Conservation (phyloP, 2,329 filamentous ascomycete species). For the Knoxdaviesia proteae region DNA sequence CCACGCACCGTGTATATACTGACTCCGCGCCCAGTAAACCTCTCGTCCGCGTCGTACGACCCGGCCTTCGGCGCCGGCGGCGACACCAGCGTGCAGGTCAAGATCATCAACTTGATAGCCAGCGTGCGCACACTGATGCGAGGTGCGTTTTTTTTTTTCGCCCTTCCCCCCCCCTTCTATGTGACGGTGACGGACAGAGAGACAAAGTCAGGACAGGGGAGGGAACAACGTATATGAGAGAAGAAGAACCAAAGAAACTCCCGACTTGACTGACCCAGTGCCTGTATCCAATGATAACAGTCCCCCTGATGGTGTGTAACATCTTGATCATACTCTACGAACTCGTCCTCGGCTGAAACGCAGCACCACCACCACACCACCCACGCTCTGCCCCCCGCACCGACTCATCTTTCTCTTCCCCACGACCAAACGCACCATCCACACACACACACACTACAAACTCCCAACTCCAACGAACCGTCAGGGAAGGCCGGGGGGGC, state of each 20-base stretch:
- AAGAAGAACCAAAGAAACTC: too few species aligned
- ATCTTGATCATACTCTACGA: slow-evolving; percentile 68
- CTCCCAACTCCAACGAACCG: too few species aligned
- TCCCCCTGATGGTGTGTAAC: slow-evolving; percentile 71
- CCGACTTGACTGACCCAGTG: neutral
- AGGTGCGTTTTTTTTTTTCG: slow-evolving; percentile 28
- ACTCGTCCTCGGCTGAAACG: slow-evolving; percentile 45
- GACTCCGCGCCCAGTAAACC: slow-evolving; percentile 35
- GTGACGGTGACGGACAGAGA: too few species aligned
- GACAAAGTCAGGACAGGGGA: too few species aligned
- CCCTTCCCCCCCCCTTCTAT: neutral
- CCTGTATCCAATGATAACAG: slow-evolving; percentile 19
- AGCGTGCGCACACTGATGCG: slow-evolving; percentile 83
- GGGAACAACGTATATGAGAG: too few species aligned
- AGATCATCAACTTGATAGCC: slow-evolving; percentile 74
- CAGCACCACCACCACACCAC: neutral
- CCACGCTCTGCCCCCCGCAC: neutral
- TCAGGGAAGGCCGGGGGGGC: too few species aligned
- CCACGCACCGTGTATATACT: slow-evolving; percentile 2
- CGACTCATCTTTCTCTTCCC: too few species aligned
- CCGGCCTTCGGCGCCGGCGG: slow-evolving; percentile 56
- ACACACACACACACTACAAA: too few species aligned
- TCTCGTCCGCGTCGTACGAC: slow-evolving; percentile 49
- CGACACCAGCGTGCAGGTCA: slow-evolving; percentile 64
- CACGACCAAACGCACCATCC: too few species aligned